Base-by-base conservation (phyloP, 169 alveolate genomes). In the Plasmodium knowlesi region DNA sequence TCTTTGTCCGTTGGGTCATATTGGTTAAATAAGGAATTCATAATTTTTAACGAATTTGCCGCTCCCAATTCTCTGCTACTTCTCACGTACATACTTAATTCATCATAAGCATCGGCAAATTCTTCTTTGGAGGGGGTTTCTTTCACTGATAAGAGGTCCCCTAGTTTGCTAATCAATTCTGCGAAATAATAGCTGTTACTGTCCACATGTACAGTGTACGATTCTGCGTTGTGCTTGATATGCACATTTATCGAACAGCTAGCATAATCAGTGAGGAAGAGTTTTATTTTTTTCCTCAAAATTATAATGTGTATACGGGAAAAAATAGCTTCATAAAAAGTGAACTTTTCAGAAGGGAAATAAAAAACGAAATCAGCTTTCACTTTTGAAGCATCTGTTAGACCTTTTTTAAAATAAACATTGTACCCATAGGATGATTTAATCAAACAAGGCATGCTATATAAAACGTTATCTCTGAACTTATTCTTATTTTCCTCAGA, bases 401-500 rank as follows among this genome's bases (percentile, higher is more conserved):
- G 53, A 61, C 90, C 94, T 70, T 37, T 89, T 79, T 89, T 89
- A 61, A 89, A 89, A 89, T 79, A 89, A 37, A 89, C 39, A 79
- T 89, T 89, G 71, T 89, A 89, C 46, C 94, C 94, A 30, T 89
- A 78, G n/a, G 94, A 89, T 37, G 90, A 79, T 79, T 89, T 89
- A 89, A 89, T 89, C 74, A 89, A 89, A 50, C 94, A 89, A 43
- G 94, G 94, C 53, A 39, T 89, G 14, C 71, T 89, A 89, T 73
- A 89, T 39, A 89, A 50, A 54, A 89, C 82, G 37, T 14, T 78
- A 41, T 57, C 71, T 67, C 50, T 89, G 28, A 79, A 32, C 61
- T 43, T 28, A 41, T 89, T 39, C 73, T 78, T 32, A 79, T 79
- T 80, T 37, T 89, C 90, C 32, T 89, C 90, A 37, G 88, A 78